Conservation (phyloP, 2,329 filamentous ascomycete species). For the Sarocladium kiliense region DNA sequence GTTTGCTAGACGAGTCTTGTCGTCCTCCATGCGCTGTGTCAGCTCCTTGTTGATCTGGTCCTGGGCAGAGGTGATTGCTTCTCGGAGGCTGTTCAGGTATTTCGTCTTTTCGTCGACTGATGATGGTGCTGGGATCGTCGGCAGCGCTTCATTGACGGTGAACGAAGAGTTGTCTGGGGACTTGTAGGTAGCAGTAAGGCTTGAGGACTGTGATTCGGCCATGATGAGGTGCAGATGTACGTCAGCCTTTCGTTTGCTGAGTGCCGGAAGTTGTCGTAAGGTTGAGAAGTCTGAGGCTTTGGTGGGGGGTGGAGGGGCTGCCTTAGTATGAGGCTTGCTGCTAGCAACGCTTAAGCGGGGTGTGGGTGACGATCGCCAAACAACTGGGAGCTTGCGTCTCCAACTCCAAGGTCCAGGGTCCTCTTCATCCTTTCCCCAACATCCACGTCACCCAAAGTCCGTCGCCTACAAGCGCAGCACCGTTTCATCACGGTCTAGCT, state of each 20-base stretch:
- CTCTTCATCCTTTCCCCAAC: neutral
- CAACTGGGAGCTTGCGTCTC: neutral
- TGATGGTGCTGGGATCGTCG: conserved; percentile 25
- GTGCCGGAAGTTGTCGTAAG: neutral
- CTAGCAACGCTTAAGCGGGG: conserved; percentile 2
- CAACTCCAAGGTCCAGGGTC: neutral
- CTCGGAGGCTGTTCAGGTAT: conserved; percentile 56
- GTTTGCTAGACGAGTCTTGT: conserved; percentile 47
- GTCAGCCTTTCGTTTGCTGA: no score
- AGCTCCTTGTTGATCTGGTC: conserved; percentile 64
- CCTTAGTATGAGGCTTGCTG: neutral
- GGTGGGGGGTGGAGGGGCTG: neutral
- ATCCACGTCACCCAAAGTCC: neutral
- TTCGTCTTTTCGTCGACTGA: conserved; percentile 45
- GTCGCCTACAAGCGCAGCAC: neutral
- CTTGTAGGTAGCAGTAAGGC: conserved; percentile 48
- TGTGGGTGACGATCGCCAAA: conserved; percentile 1
- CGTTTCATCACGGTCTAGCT: neutral
- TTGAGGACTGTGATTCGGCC: conserved; percentile 3
- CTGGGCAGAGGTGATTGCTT: conserved; percentile 55
- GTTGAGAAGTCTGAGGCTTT: neutral
- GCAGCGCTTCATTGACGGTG: conserved; percentile 30
- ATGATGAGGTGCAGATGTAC: conserved; percentile 9
- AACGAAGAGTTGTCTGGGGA: conserved; percentile 46
- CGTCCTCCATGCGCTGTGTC: conserved; percentile 69